Base-by-base conservation (phyloP, 495 filamentous ascomycete species). In the Oleoguttula mirabilis region DNA sequence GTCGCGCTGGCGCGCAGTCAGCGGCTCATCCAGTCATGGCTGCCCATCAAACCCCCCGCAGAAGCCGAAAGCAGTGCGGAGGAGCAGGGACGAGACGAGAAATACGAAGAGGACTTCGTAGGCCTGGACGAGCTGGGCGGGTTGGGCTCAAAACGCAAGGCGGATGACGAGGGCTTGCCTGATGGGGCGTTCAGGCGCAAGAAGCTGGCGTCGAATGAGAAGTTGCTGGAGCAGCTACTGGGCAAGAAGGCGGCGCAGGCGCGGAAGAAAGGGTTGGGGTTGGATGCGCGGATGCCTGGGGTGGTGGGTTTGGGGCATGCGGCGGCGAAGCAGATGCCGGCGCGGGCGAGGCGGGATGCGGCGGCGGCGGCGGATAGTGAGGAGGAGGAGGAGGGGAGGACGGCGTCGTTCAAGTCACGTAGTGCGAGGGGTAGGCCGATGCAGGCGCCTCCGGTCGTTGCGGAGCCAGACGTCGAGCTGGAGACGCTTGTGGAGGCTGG, bases 21-120 rank as follows among this genome's bases (percentile, higher is more conserved):
- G 42, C 52, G 55, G 5, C 41, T 72, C 6, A 43, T 74, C 15
- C 58, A 60, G 22, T 70, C 68, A 48, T 72, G 66, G 69, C 60
- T 67, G 16, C 73, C 73, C 8, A 50, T 58, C 12, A 16, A 21
- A 40, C 3, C 15, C 3, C 6, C 32, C 2, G 44, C 59, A 5
- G 64, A 65, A 19, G 69, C 72, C 43, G 48, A 60, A 31, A 55
- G 59, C 21, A 64, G 65, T 25, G 30, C 48, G 14, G 10, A 34
- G 20, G 56, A 58, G 27, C 45, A 61, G 34, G 30, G 5, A 7
- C 31, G 38, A 10, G 45, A 52, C 14, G 42, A 37, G 32, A 58
- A 68, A 30, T 63, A 67, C 33, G 60, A 63, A 20, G 57, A 62
- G 16, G 33, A 66, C 7, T 70, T 72, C 41, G 58, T 51, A 15